A percentile compares a stretch with the other conserved stretches of the same genome.
Conservation (phyloP, 1,284 basidiomycete genomes). For the Pterulicium gracile region DNA sequence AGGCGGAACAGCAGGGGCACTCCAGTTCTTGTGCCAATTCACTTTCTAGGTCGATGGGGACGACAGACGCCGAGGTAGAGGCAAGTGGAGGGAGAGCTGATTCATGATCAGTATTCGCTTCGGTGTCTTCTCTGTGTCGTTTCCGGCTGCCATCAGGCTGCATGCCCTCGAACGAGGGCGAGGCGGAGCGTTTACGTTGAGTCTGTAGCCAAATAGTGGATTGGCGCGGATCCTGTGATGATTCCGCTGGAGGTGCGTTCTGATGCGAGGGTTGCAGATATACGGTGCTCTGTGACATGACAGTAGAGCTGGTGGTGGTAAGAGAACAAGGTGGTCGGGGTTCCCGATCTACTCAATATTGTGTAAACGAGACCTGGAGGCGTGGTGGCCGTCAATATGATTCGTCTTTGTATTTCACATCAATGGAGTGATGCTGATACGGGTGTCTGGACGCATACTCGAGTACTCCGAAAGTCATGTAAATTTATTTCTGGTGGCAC, state of each 20-base stretch:
- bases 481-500: too few relatives aligned
- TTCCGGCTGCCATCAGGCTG: slow-evolving; percentile 42
- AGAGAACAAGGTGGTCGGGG: slow-evolving; percentile 13
- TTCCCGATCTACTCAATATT: too few relatives aligned
- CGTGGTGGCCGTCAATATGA: too few relatives aligned
- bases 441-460: too few relatives aligned
- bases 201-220: slow-evolving; percentile 11
- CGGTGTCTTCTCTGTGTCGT: slow-evolving; percentile 41
- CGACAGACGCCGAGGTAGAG: background rate
- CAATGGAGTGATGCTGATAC: too few relatives aligned
- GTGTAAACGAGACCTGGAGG: too few relatives aligned
- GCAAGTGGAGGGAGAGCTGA: background rate
- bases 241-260: too few relatives aligned
- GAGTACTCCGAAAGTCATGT: too few relatives aligned
- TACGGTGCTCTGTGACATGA: background rate
- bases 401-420: too few relatives aligned
- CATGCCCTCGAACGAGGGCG: slow-evolving; percentile 43
- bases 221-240: too few relatives aligned
- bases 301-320: slow-evolving; percentile 17
- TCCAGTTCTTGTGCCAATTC: slow-evolving; percentile 63
- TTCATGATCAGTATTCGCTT: slow-evolving; percentile 12
- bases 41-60: slow-evolving; percentile 42
- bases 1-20: slow-evolving; percentile 72
- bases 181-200: slow-evolving; percentile 50
- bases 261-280: too few relatives aligned